Conservation (phyloP, 2,329 filamentous ascomycete genomes). For the Talaromyces sp. region DNA sequence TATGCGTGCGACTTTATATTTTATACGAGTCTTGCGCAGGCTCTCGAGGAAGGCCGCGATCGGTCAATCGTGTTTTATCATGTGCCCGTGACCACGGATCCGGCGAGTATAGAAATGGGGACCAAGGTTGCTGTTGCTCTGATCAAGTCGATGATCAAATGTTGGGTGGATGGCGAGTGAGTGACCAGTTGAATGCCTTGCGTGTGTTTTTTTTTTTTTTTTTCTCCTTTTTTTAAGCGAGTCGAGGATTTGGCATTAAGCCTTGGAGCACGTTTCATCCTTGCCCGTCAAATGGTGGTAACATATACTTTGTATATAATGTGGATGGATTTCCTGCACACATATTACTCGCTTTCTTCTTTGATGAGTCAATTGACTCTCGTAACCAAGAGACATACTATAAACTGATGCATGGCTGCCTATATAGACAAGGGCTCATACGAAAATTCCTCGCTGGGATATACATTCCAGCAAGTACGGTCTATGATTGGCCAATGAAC, state of each 20-base stretch:
- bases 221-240: too few relatives aligned
- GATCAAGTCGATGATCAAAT: slow-evolving; percentile 41
- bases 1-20: slow-evolving; percentile 79
- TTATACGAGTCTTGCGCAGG: slow-evolving; percentile 60
- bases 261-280: neutral
- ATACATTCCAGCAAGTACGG: neutral
- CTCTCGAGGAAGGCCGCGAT: slow-evolving; percentile 29
- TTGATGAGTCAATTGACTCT: neutral
- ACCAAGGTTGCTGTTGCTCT: slow-evolving; percentile 40
- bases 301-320: neutral
- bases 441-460: neutral
- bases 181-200: neutral
- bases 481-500: slow-evolving; percentile 5
- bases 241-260: neutral
- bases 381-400: too few relatives aligned
- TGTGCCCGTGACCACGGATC: slow-evolving; percentile 60
- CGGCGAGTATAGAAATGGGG: slow-evolving; percentile 42
- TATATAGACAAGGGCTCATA: too few relatives aligned
- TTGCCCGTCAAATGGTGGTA: neutral
- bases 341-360: neutral
- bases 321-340: neutral
- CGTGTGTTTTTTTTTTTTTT: too few relatives aligned
- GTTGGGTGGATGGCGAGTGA: slow-evolving; percentile 35
- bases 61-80: slow-evolving; percentile 65
- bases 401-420: neutral